Conservation (phyloP, 345 rosid species). For the Barbarea vulgaris region DNA sequence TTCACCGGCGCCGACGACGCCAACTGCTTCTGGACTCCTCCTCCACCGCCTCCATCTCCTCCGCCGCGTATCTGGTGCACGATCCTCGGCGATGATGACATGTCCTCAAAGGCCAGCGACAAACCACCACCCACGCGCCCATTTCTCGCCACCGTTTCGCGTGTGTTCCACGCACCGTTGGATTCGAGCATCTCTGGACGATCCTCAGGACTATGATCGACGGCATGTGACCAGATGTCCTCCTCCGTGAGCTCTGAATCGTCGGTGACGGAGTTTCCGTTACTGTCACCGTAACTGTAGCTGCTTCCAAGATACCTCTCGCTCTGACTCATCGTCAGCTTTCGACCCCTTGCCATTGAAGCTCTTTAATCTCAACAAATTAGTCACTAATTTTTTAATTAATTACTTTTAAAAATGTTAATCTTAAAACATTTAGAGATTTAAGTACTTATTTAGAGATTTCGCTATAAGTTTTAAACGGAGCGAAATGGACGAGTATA, state of each 20-base stretch:
- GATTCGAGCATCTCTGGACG: conserved; percentile 15
- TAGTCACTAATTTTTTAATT: conserved; percentile 9
- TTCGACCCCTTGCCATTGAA: conserved; percentile 62
- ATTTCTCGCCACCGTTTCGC: conserved; percentile 34
- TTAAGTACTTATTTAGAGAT: conserved; percentile 32
- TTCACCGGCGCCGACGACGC: conserved; percentile 79
- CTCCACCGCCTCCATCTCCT: conserved; percentile 27
- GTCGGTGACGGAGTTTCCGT: conserved; percentile 38
- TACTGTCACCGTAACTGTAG: conserved; percentile 37
- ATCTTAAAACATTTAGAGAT: conserved; percentile 6
- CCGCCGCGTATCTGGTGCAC: conserved; percentile 71
- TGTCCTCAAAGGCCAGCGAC: conserved; percentile 68
- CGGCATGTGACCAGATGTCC: conserved; percentile 81
- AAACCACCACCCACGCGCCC: conserved; percentile 66
- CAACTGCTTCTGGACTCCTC: conserved; percentile 15
- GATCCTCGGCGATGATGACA: conserved; percentile 56
- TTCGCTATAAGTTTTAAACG: conserved; percentile 39
- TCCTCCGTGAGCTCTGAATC: conserved; percentile 73
- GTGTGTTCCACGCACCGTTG: conserved; percentile 49
- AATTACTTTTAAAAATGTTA: neutral
- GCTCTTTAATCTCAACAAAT: neutral
- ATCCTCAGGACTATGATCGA: conserved; percentile 41
- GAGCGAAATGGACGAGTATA: conserved; percentile 32
- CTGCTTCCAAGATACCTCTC: conserved; percentile 64
- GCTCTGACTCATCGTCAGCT: conserved; percentile 73